Base-by-base conservation (phyloP, 441 rosid species). In the Melastoma candidum region DNA sequence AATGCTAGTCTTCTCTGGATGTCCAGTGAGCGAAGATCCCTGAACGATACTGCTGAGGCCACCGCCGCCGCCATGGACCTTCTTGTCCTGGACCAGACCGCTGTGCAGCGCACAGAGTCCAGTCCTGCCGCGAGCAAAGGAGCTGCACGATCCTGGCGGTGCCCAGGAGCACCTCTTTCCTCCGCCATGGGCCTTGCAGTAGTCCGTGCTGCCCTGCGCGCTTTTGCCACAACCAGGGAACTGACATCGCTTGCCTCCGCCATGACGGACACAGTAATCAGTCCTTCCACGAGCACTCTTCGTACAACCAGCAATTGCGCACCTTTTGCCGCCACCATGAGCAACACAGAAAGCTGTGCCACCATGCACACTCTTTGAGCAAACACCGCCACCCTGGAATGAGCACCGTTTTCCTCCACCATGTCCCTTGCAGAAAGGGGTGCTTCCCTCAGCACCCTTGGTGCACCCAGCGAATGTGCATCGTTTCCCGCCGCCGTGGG, bases 111-210 rank as follows among this genome's bases (percentile, higher is more conserved):
- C 85, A 78, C 98, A 92, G 8, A 92, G 86, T 64, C 98, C 94
- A 1, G 77, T 78, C 80, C 78, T 92, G 50, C 97, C 94, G 72
- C 97, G 71, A 12, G 96, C 95, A 70, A 88, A 92, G 32, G 97
- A 88, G 68, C 66, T 79, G 59, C 98, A 92, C 39, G 95, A 83
- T 48, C 85, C 85, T 22, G 83, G 85, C 63, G 80, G 95, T 27
- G 92, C 97, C 98, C 98, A 93, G 1, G 85, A 76, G 69, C 96
- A 93, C 59, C 96, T 76, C 70, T 83, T 93, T 47, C 98, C 98
- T 54, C 98, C 98, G 58, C 98, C 97, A 58, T 93, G 98, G n/a
- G 98, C 97, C 76, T 93, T 89, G 81, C 98, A 93, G 64, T 81
- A 88, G 71, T 93, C 93, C 0, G 97, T 93, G 69, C 98, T 82